These are phyloP conservation scores for Trifolium pratense DNA, from an alignment of 306 rosid species.

Conservation along the genomic window DNA sequence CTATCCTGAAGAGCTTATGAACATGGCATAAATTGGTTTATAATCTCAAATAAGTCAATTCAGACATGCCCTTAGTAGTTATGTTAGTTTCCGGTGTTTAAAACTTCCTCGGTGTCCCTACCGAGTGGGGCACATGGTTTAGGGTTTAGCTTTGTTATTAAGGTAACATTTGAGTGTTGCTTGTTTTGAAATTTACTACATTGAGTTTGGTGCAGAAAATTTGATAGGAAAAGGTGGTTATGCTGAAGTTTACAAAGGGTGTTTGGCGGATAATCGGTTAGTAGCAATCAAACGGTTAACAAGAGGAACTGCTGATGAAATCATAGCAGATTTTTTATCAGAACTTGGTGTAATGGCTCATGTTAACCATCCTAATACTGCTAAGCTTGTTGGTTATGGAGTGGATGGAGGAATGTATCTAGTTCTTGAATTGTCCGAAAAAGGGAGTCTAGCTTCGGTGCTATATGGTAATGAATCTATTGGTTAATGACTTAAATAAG, in stretches of 20 bases:
- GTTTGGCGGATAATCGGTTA: slow-evolving; percentile 65
- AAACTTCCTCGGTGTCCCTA: background rate
- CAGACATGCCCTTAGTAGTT: no score
- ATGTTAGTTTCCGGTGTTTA: background rate
- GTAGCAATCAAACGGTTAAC: slow-evolving; percentile 84
- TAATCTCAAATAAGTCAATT: no score
- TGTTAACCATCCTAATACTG: slow-evolving; percentile 85
- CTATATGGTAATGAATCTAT: slow-evolving; percentile 63
- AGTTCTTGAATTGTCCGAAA: slow-evolving; percentile 81
- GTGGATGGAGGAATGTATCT: slow-evolving; percentile 95
- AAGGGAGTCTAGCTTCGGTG: slow-evolving; percentile 88
- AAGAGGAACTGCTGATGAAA: slow-evolving; percentile 80
- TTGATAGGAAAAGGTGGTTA: slow-evolving; percentile 96
- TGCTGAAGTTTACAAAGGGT: slow-evolving; percentile 91
- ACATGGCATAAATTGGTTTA: no score
- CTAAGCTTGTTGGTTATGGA: slow-evolving; percentile 89
- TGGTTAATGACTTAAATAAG: background rate
- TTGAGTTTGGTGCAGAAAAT: slow-evolving; percentile 66
- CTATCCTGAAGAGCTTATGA: no score
- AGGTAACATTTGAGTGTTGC: slow-evolving; percentile 16
- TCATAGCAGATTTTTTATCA: slow-evolving; percentile 72
- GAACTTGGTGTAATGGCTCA: slow-evolving; percentile 96
- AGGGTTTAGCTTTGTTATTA: slow-evolving; percentile 3
- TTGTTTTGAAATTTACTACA: background rate
- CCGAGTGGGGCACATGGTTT: background rate